Evolutionary conservation across 2,329 filamentous ascomycete species (phyloP).

Genomic region (Pseudogymnoascus sp.): DNA sequence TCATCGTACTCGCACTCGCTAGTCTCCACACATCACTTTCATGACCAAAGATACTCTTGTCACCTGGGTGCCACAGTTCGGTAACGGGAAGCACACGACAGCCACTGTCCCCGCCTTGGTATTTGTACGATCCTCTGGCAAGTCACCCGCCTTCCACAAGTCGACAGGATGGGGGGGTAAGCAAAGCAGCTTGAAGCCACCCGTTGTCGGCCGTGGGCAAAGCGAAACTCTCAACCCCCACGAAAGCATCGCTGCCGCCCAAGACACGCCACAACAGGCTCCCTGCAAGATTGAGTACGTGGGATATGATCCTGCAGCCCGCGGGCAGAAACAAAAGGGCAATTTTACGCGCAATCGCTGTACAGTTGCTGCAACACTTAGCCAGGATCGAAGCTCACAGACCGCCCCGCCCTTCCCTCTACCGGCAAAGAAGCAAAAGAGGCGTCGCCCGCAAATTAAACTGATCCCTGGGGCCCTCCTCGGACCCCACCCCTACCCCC

Average conservation of each 20-base stretch:
- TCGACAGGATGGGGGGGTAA: not conserved
- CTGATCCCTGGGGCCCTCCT: not conserved
- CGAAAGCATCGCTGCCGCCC: not conserved
- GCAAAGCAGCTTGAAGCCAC: not conserved
- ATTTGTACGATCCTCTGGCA: not conserved
- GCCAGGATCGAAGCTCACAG: not conserved
- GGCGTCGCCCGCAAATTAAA: not conserved
- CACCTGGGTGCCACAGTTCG: not conserved
- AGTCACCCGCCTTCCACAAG: not conserved
- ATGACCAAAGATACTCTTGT: not conserved
- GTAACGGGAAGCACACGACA: not conserved
- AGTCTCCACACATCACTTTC: not conserved
- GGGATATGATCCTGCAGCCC: not conserved
- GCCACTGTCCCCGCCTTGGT: not conserved
- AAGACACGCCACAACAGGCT: not conserved
- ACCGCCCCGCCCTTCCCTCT: not conserved
- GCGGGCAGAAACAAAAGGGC: not conserved
- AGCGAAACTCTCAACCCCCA: not conserved
- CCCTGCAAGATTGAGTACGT: not conserved
- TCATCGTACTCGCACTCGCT: not conserved
- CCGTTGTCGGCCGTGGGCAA: not conserved
- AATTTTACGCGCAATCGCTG: not conserved
- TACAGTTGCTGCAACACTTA: not conserved
- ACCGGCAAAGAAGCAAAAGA: not conserved
- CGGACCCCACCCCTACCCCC: not conserved